Percentiles rank a stretch among this genome's conserved stretches.
Evolutionary conservation across 1,139 yeast species (phyloP).

Genomic region (Sugiyamaella sp.): DNA sequence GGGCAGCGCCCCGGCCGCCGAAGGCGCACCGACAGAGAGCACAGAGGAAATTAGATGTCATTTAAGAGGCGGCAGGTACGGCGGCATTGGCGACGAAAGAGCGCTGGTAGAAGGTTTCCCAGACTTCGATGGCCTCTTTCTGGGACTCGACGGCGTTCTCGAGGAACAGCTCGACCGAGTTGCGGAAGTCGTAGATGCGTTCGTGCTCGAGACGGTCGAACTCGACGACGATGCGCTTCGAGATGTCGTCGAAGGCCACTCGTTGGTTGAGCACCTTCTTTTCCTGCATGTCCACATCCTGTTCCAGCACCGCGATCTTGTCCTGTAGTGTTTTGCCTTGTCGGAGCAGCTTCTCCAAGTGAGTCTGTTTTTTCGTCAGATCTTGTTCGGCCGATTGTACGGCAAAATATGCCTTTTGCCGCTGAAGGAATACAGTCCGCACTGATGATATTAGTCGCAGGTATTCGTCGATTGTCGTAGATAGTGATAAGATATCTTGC

Average conservation of each 20-base stretch:
- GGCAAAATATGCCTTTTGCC: slow-evolving; percentile 69
- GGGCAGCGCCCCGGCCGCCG: slow-evolving; percentile 3
- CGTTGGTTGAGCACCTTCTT: slow-evolving; percentile 60
- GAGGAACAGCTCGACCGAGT: slow-evolving; percentile 84
- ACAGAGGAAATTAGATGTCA: not conserved
- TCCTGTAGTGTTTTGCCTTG: slow-evolving; percentile 67
- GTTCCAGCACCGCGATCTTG: slow-evolving; percentile 54
- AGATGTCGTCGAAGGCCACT: slow-evolving; percentile 60
- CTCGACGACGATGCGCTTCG: slow-evolving; percentile 68
- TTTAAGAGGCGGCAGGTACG: slow-evolving; percentile 4
- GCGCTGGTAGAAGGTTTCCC: slow-evolving; percentile 71
- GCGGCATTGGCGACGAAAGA: slow-evolving; percentile 21
- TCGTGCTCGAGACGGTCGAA: slow-evolving; percentile 71
- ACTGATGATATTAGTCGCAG: slow-evolving; percentile 76
- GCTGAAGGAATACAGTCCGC: slow-evolving; percentile 71
- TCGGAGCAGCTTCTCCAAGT: slow-evolving; percentile 57
- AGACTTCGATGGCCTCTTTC: slow-evolving; percentile 89
- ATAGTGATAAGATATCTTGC: slow-evolving; percentile 86
- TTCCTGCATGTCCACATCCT: slow-evolving; percentile 62
- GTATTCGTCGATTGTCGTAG: slow-evolving; percentile 88
- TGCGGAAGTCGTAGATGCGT: slow-evolving; percentile 82
- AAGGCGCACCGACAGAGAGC: not conserved
- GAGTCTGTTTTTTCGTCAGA: slow-evolving; percentile 49
- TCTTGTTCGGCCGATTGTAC: slow-evolving; percentile 58
- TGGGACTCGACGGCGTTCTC: slow-evolving; percentile 93